phyloP scores from a whole-genome alignment of 257 asterid species.

The Galeopsis tetrahit region DNA sequence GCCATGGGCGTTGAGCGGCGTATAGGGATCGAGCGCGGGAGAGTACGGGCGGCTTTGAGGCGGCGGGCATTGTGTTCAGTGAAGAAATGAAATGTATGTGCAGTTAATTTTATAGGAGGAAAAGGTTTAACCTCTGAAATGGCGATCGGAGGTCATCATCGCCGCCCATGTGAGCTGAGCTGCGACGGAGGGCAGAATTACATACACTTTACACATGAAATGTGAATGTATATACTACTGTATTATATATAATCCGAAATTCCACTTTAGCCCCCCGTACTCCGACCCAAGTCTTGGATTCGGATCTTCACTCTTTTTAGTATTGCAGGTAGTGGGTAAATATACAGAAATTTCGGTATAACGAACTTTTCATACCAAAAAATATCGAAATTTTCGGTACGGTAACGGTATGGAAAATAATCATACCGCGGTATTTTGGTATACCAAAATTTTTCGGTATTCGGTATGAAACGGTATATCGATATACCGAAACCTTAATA shows the following conservation, averaged over 20 bases:
- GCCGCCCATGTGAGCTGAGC: constrained; percentile 4
- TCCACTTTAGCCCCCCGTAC: background rate
- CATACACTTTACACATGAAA: constrained; percentile 1
- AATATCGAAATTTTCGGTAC: too few species aligned
- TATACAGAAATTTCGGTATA: too few species aligned
- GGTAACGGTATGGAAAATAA: too few species aligned
- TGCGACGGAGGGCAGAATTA: background rate
- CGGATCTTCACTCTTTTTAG: too few species aligned
- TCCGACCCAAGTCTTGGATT: background rate
- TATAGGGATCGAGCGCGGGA: constrained; percentile 47
- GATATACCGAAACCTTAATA: too few species aligned
- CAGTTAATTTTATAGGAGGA: background rate
- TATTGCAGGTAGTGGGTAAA: too few species aligned
- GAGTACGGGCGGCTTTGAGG: constrained; percentile 45
- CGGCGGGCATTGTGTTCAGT: constrained; percentile 43
- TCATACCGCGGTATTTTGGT: too few species aligned
- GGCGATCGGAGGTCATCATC: constrained; percentile 8
- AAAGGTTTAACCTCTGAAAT: background rate
- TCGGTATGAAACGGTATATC: too few species aligned
- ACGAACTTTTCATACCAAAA: too few species aligned
- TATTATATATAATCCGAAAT: background rate
- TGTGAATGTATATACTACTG: background rate
- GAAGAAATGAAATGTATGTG: background rate
- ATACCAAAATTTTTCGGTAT: too few species aligned
- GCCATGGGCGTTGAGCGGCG: constrained; percentile 79